Base-by-base conservation (phyloP, 306 rosid species). In the Luffa aegyptiaca region DNA sequence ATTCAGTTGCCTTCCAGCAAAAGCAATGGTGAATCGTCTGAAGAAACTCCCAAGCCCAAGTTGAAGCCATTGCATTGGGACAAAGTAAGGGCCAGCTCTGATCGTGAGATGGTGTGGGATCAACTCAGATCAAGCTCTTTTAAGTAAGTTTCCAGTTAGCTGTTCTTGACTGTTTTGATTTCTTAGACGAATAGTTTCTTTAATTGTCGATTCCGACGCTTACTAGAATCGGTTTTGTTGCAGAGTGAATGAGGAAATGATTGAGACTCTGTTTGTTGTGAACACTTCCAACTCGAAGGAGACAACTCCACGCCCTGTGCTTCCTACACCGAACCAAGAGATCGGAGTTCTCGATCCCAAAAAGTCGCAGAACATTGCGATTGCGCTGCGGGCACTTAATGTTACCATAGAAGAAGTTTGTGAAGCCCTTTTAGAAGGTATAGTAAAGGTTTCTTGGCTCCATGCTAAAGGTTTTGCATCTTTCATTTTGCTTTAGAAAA, bases 21-120 rank as follows among this genome's bases (percentile, higher is more conserved):
- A 56, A 82, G 58, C 61, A 76, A 66, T 16, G 39, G 75, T 81
- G 92, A 82, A 79, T 83, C 75, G 14, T 77, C 77, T 31, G 96
- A 83, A 72, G 97, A 88, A 77, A 82, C 56, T 51, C 85, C 87
- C 2, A 95, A 95, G 41, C 97, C 93, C 3, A 95, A 89, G 88
- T 81, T 95, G 84, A 95, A 95, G 91, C 96, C 97, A 3, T 85
- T 95, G 58, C 99, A 95, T 84, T 95, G 99, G 99, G 99, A 95
- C 69, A 95, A 95, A 90, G 99, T 95, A 44, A 90, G 97, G 86
- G 97, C 99, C 1, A 95, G 96, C 80, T 95, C 99, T 35, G 96
- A 91, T 81, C 92, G 97, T 48, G 99, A 89, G 82, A 95, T 89
- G 99, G 99, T 91, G 85, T 95, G 99, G 99, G 99, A 95, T 90